A percentile compares a stretch with the other conserved stretches of the same genome.
phyloP scores from a whole-genome alignment of 31 red algal species.

The Odonthalia washingtoniensis region DNA sequence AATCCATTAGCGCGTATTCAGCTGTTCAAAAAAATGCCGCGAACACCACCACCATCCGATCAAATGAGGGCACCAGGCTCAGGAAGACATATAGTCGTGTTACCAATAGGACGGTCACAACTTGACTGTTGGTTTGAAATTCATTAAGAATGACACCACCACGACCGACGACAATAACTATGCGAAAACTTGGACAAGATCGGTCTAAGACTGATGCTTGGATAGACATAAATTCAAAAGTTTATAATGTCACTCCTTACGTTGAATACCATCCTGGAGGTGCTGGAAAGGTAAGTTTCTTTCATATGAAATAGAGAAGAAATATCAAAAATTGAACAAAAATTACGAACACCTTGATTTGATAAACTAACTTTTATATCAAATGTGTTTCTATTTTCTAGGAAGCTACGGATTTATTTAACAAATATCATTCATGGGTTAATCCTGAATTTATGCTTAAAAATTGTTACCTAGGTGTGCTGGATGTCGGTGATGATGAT shows the following conservation, averaged over 20 bases:
- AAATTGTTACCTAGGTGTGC: slow-evolving; percentile 59
- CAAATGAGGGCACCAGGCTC: slow-evolving; percentile 74
- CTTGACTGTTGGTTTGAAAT: slow-evolving; percentile 69
- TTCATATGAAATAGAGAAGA: background rate
- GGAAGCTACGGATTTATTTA: slow-evolving; percentile 87
- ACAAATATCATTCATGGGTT: slow-evolving; percentile 92
- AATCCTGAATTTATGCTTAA: slow-evolving; percentile 77
- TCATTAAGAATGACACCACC: slow-evolving; percentile 9
- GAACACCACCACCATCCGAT: slow-evolving; percentile 48
- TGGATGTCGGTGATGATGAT: slow-evolving; percentile 43
- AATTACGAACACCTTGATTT: no score
- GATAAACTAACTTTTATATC: no score
- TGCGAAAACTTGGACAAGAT: slow-evolving; percentile 49
- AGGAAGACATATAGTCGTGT: slow-evolving; percentile 55
- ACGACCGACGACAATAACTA: slow-evolving; percentile 13
- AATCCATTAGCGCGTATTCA: no score
- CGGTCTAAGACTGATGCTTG: slow-evolving; percentile 42
- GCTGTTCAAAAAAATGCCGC: background rate
- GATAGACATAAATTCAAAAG: slow-evolving; percentile 72
- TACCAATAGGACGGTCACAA: slow-evolving; percentile 78
- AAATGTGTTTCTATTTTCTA: no score
- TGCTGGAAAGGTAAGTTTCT: slow-evolving; percentile 72
- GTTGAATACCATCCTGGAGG: slow-evolving; percentile 93
- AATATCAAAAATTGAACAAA: background rate
- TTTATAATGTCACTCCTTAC: slow-evolving; percentile 91